A percentile compares a stretch with the other conserved stretches of the same genome.
phyloP scores from a whole-genome alignment of 2,329 filamentous ascomycete genomes.

The Fonsecaea pugnacius region DNA sequence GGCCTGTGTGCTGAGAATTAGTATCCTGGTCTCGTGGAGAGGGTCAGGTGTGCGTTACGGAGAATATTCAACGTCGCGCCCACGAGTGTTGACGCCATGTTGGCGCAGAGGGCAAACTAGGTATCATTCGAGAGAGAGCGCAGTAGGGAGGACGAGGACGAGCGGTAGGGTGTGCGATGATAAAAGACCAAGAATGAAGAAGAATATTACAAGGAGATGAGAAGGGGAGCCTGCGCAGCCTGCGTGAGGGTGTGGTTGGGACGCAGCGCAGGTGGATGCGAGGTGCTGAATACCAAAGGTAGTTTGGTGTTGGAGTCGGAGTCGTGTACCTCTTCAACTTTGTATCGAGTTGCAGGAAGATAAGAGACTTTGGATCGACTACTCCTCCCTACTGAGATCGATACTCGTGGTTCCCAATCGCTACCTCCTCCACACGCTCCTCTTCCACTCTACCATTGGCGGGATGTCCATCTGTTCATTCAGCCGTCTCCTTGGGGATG shows the following conservation, averaged over 20 bases:
- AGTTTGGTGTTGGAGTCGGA: too few relatives aligned
- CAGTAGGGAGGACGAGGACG: neutral
- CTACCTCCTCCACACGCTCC: neutral
- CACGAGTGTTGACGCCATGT: slow-evolving; percentile 33
- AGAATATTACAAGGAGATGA: neutral
- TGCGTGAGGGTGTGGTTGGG: neutral
- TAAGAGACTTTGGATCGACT: neutral
- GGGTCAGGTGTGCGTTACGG: slow-evolving; percentile 22
- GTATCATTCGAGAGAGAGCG: slow-evolving; percentile 22
- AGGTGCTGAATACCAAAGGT: neutral
- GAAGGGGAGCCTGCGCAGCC: neutral
- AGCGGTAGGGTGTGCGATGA: neutral
- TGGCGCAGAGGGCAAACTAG: slow-evolving; percentile 26
- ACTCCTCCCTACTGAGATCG: neutral
- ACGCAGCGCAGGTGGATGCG: neutral
- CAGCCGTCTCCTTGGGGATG: neutral
- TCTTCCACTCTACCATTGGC: neutral
- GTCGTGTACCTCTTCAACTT: too few relatives aligned
- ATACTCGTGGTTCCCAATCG: neutral
- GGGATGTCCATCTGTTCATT: neutral
- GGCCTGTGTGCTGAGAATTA: slow-evolving; percentile 25
- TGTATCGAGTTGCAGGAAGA: too few relatives aligned
- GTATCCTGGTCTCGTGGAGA: neutral
- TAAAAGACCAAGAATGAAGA: neutral
- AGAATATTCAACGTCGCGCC: slow-evolving; percentile 33